These are phyloP conservation scores for Scortechinia acanthostroma DNA, from an alignment of 2,329 filamentous ascomycete genomes.

Conservation along the genomic window DNA sequence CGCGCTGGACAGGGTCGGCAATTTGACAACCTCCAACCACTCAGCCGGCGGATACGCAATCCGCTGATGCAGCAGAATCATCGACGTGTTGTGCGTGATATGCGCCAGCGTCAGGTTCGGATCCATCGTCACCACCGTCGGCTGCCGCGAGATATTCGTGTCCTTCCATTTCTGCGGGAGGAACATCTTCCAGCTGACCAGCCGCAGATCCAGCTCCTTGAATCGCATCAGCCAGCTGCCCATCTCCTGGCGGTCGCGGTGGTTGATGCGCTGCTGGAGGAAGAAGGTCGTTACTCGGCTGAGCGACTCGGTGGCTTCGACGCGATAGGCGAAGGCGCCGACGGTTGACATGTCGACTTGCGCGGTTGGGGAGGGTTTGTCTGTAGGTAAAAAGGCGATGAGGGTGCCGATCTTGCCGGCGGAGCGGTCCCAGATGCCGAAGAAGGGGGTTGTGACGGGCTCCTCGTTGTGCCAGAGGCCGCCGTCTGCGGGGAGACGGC, in stretches of 20 bases:
- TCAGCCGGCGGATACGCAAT: conserved; percentile 31
- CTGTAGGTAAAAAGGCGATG: conserved; percentile 24
- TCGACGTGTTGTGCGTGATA: conserved; percentile 38
- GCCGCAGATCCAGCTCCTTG: conserved; percentile 34
- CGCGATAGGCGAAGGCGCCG: conserved; percentile 34
- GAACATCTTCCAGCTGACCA: conserved; percentile 37
- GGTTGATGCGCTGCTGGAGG: conserved; percentile 30
- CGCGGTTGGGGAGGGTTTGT: conserved; percentile 8
- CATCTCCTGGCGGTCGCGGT: conserved; percentile 26
- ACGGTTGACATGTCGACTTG: conserved; percentile 26
- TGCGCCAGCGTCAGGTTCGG: conserved; percentile 39
- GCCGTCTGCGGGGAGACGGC: conserved; percentile 29
- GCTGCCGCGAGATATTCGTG: conserved; percentile 24
- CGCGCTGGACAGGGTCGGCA: conserved; percentile 34
- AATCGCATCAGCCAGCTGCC: conserved; percentile 34
- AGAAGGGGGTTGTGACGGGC: conserved; percentile 28
- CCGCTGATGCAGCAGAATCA: conserved; percentile 37
- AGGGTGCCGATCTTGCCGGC: conserved; percentile 26
- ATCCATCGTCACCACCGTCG: conserved; percentile 23
- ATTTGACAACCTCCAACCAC: conserved; percentile 17
- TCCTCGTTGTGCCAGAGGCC: conserved; percentile 28
- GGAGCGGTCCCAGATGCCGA: conserved; percentile 33
- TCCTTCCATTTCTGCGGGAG: conserved; percentile 31
- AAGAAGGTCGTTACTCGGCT: conserved; percentile 34
- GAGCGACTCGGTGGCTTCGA: conserved; percentile 36